A percentile compares a stretch with the other conserved stretches of the same genome.
phyloP scores from a whole-genome alignment of 176 grass and related monocot genomes.

The Eleusine coracana region DNA sequence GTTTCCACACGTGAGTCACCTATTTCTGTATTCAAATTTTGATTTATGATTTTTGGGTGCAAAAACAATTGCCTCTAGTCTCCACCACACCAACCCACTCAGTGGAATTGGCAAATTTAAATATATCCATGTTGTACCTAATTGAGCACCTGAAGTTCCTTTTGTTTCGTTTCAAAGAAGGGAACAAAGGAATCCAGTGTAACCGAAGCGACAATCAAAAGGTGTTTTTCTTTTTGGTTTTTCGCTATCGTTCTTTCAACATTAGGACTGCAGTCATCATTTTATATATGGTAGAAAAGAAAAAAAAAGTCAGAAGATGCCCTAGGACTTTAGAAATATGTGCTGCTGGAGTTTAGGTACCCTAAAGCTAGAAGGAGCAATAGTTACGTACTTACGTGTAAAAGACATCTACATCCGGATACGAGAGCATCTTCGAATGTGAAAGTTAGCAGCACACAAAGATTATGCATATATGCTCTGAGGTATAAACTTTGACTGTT shows the following conservation, averaged over 20 bases:
- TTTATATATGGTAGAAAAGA: not conserved
- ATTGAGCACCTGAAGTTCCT: not conserved
- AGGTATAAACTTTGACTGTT: too few relatives aligned
- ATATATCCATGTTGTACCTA: not conserved
- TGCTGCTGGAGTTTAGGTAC: not conserved
- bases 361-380: not conserved
- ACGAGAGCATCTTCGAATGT: not conserved
- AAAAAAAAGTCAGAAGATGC: not conserved
- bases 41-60: not conserved
- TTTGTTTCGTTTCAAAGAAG: not conserved
- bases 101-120: not conserved
- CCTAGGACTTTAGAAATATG: not conserved
- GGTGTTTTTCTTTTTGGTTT: not conserved
- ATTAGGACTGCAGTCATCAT: not conserved
- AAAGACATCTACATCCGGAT: not conserved
- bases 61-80: not conserved
- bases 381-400: not conserved
- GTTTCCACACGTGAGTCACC: too few relatives aligned
- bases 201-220: not conserved
- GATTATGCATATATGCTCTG: too few relatives aligned
- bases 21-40: not conserved
- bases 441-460: not conserved
- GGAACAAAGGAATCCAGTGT: not conserved
- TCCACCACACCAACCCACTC: not conserved
- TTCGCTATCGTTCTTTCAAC: not conserved